These are phyloP conservation scores for Cochlearia excelsa DNA, from an alignment of 345 rosid genomes.

Conservation along the genomic window DNA sequence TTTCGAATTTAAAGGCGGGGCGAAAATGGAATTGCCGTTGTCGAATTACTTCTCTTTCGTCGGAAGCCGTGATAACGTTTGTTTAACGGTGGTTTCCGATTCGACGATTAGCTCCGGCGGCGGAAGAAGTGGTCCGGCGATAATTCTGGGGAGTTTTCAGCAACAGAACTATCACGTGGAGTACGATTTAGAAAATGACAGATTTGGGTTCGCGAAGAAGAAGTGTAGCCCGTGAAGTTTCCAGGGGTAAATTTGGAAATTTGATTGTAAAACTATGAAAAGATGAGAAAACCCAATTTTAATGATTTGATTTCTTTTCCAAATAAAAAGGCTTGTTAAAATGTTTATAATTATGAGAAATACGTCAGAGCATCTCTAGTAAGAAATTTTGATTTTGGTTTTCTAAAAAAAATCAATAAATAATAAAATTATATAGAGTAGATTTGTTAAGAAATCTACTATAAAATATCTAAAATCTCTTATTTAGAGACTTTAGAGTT, in stretches of 20 bases:
- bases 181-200: constrained; percentile 63
- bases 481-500: too few relatives aligned
- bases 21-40: constrained; percentile 59
- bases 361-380: constrained; percentile 1
- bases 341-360: constrained; percentile 24
- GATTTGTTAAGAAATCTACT: too few relatives aligned
- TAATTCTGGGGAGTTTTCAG: constrained; percentile 79
- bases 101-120: constrained; percentile 25
- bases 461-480: too few relatives aligned
- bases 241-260: constrained; percentile 23
- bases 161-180: constrained; percentile 74
- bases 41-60: constrained; percentile 56
- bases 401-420: too few relatives aligned
- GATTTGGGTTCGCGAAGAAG: constrained; percentile 64
- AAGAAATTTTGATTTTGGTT: too few relatives aligned
- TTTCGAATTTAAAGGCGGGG: constrained; percentile 80
- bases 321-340: constrained; percentile 19
- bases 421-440: too few relatives aligned
- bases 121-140: constrained; percentile 57
- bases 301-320: constrained; percentile 20
- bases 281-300: background rate
- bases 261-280: background rate
- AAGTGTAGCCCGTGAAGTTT: constrained; percentile 42
- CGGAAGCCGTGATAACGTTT: constrained; percentile 35
- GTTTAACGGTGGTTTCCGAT: constrained; percentile 52